phyloP scores from a whole-genome alignment of 1,284 basidiomycete genomes.

The Malassezia caprae region DNA sequence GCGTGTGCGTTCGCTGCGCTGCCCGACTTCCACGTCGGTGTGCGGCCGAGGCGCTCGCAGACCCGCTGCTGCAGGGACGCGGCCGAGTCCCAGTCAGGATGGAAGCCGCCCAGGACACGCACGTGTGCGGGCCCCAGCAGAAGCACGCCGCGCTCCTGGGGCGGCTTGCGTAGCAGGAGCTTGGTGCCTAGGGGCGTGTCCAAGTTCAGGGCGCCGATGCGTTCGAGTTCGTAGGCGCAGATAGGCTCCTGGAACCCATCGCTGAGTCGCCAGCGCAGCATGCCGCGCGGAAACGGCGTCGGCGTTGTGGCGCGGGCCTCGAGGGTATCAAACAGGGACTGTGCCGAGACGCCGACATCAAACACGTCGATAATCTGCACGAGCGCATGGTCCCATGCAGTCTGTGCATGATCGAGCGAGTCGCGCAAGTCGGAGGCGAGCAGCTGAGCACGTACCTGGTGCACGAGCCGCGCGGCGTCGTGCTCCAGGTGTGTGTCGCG shows the following conservation, averaged over 20 bases:
- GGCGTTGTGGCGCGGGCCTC: not conserved
- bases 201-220: not conserved
- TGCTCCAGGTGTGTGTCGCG: not conserved
- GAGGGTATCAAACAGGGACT: constrained; percentile 6
- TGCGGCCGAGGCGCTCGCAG: not conserved
- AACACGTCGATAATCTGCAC: constrained; percentile 5
- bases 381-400: not conserved
- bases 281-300: constrained; percentile 4
- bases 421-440: constrained; percentile 10
- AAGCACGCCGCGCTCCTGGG: not conserved
- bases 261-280: constrained; percentile 11
- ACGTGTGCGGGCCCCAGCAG: not conserved
- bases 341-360: constrained; percentile 14
- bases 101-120: constrained; percentile 4
- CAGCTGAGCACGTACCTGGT: constrained; percentile 8
- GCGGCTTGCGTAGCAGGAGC: not conserved
- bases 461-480: not conserved
- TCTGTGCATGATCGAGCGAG: constrained; percentile 5
- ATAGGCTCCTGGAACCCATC: constrained; percentile 2
- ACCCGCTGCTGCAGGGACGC: constrained; percentile 3
- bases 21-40: not conserved
- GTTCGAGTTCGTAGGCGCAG: constrained; percentile 5
- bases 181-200: constrained; percentile 11
- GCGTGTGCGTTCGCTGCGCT: not conserved
- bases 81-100: constrained; percentile 4